These are phyloP conservation scores for Quercus alba DNA, from an alignment of 306 rosid genomes.

Conservation along the genomic window DNA sequence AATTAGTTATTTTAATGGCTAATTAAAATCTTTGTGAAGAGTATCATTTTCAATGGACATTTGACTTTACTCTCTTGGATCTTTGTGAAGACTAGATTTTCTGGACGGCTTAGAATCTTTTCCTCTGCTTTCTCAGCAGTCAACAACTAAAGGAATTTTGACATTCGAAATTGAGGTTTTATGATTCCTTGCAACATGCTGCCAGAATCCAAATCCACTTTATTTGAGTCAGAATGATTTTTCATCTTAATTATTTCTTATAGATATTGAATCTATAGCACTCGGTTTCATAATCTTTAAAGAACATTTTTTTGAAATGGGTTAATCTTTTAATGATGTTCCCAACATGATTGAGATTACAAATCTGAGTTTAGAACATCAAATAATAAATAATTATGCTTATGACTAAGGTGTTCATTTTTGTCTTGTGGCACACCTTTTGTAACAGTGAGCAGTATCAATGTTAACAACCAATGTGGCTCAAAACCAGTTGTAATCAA, in stretches of 20 bases:
- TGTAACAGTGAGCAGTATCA: background rate
- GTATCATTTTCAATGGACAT: background rate
- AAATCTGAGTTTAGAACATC: background rate
- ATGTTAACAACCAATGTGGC: background rate
- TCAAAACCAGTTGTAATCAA: background rate
- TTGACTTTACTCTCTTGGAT: background rate
- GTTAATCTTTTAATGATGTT: background rate
- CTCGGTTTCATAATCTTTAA: background rate
- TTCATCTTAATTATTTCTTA: background rate
- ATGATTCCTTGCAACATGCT: background rate
- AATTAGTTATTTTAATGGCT: background rate
- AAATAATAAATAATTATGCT: background rate
- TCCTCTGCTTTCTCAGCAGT: background rate
- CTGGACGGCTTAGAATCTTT: background rate
- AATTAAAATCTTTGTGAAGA: background rate
- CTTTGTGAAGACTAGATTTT: background rate
- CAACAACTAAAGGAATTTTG: background rate
- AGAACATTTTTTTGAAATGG: background rate
- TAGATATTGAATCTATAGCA: background rate
- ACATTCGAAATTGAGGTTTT: background rate
- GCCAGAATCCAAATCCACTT: background rate
- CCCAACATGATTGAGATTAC: background rate
- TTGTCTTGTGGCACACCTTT: slow-evolving; percentile 5
- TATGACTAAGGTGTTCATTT: background rate
- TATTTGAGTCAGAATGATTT: background rate